Evolutionary conservation across 2,329 filamentous ascomycete genomes (phyloP).

Genomic region (Xylaria arbuscula): DNA sequence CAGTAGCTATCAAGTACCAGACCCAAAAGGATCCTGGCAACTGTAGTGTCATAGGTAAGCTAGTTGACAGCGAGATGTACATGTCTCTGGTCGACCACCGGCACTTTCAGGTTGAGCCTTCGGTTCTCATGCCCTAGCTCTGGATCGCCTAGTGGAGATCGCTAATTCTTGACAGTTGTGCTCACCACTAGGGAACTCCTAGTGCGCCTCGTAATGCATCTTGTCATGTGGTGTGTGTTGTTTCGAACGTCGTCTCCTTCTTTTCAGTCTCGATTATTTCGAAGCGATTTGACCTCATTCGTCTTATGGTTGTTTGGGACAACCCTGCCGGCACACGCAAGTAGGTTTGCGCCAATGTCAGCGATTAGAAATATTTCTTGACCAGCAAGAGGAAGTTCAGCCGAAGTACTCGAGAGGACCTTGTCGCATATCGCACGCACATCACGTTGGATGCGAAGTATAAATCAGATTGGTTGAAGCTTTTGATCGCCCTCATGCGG

Average conservation of each 20-base stretch:
- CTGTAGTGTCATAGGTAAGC: slow-evolving; percentile 38
- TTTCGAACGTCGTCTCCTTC: slow-evolving; percentile 33
- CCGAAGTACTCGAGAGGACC: slow-evolving; percentile 19
- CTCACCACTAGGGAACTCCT: slow-evolving; percentile 34
- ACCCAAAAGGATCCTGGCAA: slow-evolving; percentile 37
- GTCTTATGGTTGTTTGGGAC: slow-evolving; percentile 61
- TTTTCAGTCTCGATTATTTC: slow-evolving; percentile 17
- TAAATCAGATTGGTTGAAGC: slow-evolving; percentile 43
- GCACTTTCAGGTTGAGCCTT: slow-evolving; percentile 9
- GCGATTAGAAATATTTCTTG: slow-evolving; percentile 19
- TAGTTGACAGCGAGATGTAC: slow-evolving; percentile 27
- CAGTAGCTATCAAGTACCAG: slow-evolving; percentile 39
- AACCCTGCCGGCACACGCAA: slow-evolving; percentile 54
- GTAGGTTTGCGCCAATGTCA: slow-evolving; percentile 20
- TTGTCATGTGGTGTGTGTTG: slow-evolving; percentile 11
- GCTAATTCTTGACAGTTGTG: slow-evolving; percentile 40
- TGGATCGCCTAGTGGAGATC: slow-evolving; percentile 24
- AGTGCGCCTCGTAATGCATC: slow-evolving; percentile 25
- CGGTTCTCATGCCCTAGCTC: slow-evolving; percentile 15
- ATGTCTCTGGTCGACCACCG: slow-evolving; percentile 17
- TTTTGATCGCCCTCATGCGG: slow-evolving; percentile 23
- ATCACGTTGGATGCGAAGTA: slow-evolving; percentile 37
- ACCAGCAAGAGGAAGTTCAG: slow-evolving; percentile 21
- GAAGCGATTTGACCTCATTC: slow-evolving; percentile 46
- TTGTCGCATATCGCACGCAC: slow-evolving; percentile 23